phyloP scores from a whole-genome alignment of 1,284 basidiomycete species.

The Kalmanozyma brasiliensis region DNA sequence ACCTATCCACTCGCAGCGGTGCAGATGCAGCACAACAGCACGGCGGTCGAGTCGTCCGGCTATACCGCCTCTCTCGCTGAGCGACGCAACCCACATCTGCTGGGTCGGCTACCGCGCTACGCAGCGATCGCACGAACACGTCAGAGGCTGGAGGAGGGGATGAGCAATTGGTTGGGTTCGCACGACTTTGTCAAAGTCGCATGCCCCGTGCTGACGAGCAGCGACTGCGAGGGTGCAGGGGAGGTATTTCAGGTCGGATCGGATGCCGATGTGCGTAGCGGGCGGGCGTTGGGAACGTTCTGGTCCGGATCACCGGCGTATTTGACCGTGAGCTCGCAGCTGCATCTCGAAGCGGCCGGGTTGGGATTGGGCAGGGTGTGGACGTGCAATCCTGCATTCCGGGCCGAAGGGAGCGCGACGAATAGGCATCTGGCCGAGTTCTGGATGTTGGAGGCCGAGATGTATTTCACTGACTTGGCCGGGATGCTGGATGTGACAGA shows the following conservation, averaged over 20 bases:
- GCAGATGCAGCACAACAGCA: constrained; percentile 30
- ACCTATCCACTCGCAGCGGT: constrained; percentile 35
- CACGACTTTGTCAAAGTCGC: constrained; percentile 82
- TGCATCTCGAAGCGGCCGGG: constrained; percentile 89
- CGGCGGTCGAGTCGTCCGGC: constrained; percentile 7
- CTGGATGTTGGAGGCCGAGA: constrained; percentile 94
- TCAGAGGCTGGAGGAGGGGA: constrained; percentile 38
- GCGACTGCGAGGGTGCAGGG: constrained; percentile 97
- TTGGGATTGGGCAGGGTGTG: constrained; percentile 82
- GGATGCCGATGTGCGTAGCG: constrained; percentile 59
- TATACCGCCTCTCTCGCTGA: constrained; percentile 34
- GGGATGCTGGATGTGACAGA: constrained; percentile 50
- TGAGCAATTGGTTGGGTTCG: constrained; percentile 19
- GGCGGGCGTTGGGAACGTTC: constrained; percentile 27
- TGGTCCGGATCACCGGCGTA: constrained; percentile 74
- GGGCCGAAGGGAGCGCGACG: constrained; percentile 88
- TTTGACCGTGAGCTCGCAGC: constrained; percentile 91
- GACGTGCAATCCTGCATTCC: constrained; percentile 89
- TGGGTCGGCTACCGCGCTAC: constrained; percentile 36
- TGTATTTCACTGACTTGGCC: constrained; percentile 47
- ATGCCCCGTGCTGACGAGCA: constrained; percentile 87
- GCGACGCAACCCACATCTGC: constrained; percentile 53
- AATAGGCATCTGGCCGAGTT: constrained; percentile 95
- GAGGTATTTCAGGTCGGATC: constrained; percentile 83
- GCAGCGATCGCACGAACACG: constrained; percentile 46